Base-by-base conservation (phyloP, 2,329 filamentous ascomycete genomes). In the Ampelomyces quisqualis region DNA sequence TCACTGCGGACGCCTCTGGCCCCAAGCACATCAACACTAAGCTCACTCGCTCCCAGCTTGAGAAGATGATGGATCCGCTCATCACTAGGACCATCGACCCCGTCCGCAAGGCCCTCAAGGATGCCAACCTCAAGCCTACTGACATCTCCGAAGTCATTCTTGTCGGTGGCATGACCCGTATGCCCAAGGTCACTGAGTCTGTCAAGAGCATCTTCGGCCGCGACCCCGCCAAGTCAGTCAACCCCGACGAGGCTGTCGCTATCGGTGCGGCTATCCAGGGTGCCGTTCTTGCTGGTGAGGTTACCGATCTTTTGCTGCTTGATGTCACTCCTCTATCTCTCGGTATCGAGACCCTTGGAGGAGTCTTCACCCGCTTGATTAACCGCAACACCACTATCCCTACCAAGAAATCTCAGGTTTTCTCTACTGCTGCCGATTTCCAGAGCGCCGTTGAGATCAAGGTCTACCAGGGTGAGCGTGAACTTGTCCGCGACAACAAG, bases 391-490 rank as follows among this genome's bases (percentile, higher is more conserved):
- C 91, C 67, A 96, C 91, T 56, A 97, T 97, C 69, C 91, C 91
- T 43, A 97, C 91, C 77, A 96, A 96, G 86, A 97, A 97, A 80
- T 96, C 90, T 9, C 90, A 96, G 77, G 84, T 90, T 68, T 97
- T 97, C 84, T 96, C 90, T 41, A 97, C 91, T 36, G 90, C 90
- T 39, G 90, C 91, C 58, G 91, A 97, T 72, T 95, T 94, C 87
- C 91, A 97, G 80, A 95, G 88, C 51, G 91, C 90, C 59, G 91
- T 97, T 67, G 90, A 96, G 80, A 97, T 97, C 80, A 96, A 97
- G 87, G 91, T 97, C 53, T 97, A 84, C 86, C 90, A 97, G 84
- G 91, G 91, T 80, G 91, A 97, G 82, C 91, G 91, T 88, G 90
- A 96, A 79, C 89, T 96, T 52, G 90, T 96, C 72, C 86, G 85